Percentiles rank a stretch among this genome's conserved stretches.
Conservation (phyloP, 306 rosid genomes). For the Vicia faba region DNA sequence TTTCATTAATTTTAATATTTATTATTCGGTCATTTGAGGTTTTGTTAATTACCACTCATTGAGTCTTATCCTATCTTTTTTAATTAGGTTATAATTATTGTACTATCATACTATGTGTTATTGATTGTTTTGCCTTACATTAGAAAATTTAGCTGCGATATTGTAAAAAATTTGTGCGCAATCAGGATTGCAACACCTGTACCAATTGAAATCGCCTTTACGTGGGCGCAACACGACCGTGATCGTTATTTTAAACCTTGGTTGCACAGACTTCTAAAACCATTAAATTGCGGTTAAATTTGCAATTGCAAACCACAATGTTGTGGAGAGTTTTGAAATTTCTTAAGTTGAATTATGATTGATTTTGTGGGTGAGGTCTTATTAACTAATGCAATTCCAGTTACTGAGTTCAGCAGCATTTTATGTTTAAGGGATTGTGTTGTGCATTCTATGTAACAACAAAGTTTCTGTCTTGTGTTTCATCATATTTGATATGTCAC, state of each 20-base stretch:
- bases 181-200: too few species aligned
- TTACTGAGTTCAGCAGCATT: neutral
- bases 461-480: neutral
- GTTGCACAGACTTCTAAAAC: neutral
- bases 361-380: neutral
- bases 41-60: neutral
- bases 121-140: neutral
- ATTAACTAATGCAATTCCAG: neutral
- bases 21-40: neutral
- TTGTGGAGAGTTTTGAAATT: too few species aligned
- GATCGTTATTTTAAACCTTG: too few species aligned
- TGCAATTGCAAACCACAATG: neutral
- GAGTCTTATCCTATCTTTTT: neutral
- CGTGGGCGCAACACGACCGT: too few species aligned
- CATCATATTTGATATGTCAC: neutral
- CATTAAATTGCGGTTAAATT: neutral
- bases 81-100: neutral
- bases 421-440: neutral
- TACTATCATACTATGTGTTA: neutral
- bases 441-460: neutral
- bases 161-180: neutral
- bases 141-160: neutral
- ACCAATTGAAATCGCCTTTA: too few species aligned
- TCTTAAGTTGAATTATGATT: neutral
- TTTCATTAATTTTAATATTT: neutral